Base-by-base conservation (phyloP, 805 yeast genomes). In the Ogataea nitratoaversa region DNA sequence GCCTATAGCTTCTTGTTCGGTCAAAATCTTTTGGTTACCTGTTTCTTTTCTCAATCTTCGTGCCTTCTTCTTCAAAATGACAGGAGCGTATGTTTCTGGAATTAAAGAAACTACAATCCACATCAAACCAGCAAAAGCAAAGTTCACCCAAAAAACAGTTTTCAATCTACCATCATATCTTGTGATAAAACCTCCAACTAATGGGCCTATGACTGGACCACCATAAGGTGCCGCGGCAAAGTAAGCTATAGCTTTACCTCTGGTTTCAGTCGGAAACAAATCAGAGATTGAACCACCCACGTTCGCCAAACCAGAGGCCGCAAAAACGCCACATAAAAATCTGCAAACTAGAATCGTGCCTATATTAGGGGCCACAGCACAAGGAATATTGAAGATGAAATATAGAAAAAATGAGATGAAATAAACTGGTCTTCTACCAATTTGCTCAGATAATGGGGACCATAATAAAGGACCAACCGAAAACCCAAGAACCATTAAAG, bases 251-350 rank as follows among this genome's bases (percentile, higher is more conserved):
- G 95, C 95, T 54, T 80, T 74, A 51, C 95, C 95, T 67, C 96
- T 74, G 1, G 89, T 77, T 48, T 77, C 83, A 39, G 76, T 72
- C n/a, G 81, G 76, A 71, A 89, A 91, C 71, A 89, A 74, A 63
- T 89, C 97, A 36, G 93, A 91, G 47, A 89, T 77, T 29, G 95
- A 82, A 38, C 95, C 97, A 61, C 95, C 96, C 43, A 89, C 95
- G 38, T 85, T 72, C 40, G 90, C 81, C 34, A 89, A 70, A 19
- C 91, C 95, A 9, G 95, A 82, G 30, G 91, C 75, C 1, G 93
- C 70, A 64, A 83, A 86, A 16, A 87, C 89, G 51, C 96, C 97
- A 59, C 93, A 82, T 23, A 89, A 67, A 65, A 90, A 89, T 41
- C 97, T 74, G 61, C 91, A 83, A 19, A 80, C 90, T 52, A 88